These are phyloP conservation scores for Neurospora crassa DNA, from an alignment of 2,329 filamentous ascomycete genomes.

Conservation along the genomic window DNA sequence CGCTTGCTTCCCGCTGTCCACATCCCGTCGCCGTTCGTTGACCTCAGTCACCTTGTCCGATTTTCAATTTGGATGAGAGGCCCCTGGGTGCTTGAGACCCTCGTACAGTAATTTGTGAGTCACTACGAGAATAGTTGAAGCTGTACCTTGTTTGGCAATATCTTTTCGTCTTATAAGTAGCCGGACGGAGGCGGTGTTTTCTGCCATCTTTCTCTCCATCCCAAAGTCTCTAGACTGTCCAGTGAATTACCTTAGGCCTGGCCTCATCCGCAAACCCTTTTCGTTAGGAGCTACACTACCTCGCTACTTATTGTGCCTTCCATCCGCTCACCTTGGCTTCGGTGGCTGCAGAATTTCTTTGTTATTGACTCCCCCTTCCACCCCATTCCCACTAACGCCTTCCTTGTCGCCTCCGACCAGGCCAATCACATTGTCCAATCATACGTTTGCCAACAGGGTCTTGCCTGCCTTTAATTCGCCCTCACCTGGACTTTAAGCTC, in stretches of 20 bases:
- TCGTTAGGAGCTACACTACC: not conserved
- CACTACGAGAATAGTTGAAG: not conserved
- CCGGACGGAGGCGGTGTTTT: not conserved
- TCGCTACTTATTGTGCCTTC: not conserved
- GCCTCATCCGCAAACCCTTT: not conserved
- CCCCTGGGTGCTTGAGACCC: not conserved
- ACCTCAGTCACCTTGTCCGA: not conserved
- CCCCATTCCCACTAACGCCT: not conserved
- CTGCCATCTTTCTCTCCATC: not conserved
- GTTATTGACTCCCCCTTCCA: conserved; percentile 1
- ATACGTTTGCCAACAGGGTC: not conserved
- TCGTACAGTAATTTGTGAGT: not conserved
- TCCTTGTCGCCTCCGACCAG: not conserved
- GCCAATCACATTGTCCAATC: not conserved
- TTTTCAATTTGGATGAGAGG: not conserved
- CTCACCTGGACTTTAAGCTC: not conserved
- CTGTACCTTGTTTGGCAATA: not conserved
- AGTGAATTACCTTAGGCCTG: not conserved
- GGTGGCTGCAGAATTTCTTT: conserved; percentile 5
- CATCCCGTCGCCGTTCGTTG: not conserved
- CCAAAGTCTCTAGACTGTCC: not conserved
- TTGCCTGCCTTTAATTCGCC: not conserved
- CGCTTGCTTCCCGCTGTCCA: not conserved
- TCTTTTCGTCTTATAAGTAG: not conserved
- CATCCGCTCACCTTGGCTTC: not conserved